Evolutionary conservation across 768 basidiomycete species (phyloP).

Genomic region (Boletales sp.): DNA sequence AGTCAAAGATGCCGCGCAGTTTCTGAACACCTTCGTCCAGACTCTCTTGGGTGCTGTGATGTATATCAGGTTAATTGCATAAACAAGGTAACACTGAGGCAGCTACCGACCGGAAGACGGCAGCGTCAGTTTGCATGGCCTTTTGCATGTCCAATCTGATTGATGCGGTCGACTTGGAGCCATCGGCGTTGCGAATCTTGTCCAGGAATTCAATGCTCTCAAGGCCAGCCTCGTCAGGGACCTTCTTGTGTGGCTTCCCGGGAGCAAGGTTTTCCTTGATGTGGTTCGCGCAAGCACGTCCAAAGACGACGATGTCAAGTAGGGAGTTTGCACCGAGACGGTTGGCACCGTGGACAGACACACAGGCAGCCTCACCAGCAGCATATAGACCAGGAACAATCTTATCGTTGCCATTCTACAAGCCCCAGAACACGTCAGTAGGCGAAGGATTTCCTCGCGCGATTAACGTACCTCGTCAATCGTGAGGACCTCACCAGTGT

Average conservation of each 20-base stretch:
- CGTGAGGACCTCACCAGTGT: conserved; percentile 96
- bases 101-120: conserved; percentile 77
- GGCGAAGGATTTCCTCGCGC: not conserved
- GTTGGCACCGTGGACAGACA: conserved; percentile 99
- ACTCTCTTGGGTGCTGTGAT: conserved; percentile 71
- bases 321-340: conserved; percentile 99
- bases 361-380: conserved; percentile 97
- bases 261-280: conserved; percentile 89
- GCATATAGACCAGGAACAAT: conserved; percentile 96
- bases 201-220: conserved; percentile 85
- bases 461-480: conserved; percentile 52
- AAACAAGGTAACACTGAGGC: not conserved
- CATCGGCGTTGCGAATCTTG: conserved; percentile 78
- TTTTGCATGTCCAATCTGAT: conserved; percentile 97
- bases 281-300: conserved; percentile 98
- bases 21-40: conserved; percentile 93
- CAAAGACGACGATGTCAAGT: conserved; percentile 98
- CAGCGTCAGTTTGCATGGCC: conserved; percentile 97
- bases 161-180: conserved; percentile 82
- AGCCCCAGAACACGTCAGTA: not conserved
- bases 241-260: conserved; percentile 85
- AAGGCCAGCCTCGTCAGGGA: conserved; percentile 83
- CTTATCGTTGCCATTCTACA: conserved; percentile 80
- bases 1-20: conserved; percentile 82
- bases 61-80: conserved; percentile 1